These are phyloP conservation scores for Komagataea norvegica DNA, from an alignment of 1,139 yeast species.

Conservation along the genomic window DNA sequence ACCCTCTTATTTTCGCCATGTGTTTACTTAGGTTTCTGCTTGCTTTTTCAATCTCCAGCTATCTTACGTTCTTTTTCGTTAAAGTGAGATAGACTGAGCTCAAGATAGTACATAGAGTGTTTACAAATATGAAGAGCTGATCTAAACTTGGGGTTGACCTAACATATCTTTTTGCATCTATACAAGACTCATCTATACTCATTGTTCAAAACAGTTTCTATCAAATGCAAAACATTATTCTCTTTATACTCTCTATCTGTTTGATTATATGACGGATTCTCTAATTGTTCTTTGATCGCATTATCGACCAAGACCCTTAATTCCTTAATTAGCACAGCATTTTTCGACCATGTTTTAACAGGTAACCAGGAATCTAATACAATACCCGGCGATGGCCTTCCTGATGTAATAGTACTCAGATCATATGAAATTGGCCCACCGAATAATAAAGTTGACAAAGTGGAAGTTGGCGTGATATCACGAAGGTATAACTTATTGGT, in stretches of 20 bases:
- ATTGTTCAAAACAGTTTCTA: conserved; percentile 27
- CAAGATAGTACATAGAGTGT: no score
- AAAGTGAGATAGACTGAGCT: no score
- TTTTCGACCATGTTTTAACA: conserved; percentile 86
- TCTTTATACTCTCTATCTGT: not conserved
- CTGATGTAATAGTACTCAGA: conserved; percentile 36
- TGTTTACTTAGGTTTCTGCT: no score
- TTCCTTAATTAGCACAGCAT: conserved; percentile 77
- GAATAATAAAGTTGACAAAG: conserved; percentile 67
- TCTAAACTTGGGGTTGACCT: not conserved
- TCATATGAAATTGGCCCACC: conserved; percentile 78
- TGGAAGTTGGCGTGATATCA: conserved; percentile 74
- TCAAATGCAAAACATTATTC: conserved; percentile 31
- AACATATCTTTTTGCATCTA: not conserved
- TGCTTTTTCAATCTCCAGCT: no score
- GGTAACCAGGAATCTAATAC: conserved; percentile 79
- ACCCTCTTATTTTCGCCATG: no score
- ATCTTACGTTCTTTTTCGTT: no score
- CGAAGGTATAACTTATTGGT: conserved; percentile 68
- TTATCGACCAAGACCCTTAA: conserved; percentile 62
- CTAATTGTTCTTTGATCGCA: conserved; percentile 56
- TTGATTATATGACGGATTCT: conserved; percentile 31
- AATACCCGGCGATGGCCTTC: conserved; percentile 54
- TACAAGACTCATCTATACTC: conserved; percentile 7
- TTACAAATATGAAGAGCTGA: no score